Evolutionary conservation across 768 basidiomycete species (phyloP).

Genomic region (Gymnopilus dilepis): DNA sequence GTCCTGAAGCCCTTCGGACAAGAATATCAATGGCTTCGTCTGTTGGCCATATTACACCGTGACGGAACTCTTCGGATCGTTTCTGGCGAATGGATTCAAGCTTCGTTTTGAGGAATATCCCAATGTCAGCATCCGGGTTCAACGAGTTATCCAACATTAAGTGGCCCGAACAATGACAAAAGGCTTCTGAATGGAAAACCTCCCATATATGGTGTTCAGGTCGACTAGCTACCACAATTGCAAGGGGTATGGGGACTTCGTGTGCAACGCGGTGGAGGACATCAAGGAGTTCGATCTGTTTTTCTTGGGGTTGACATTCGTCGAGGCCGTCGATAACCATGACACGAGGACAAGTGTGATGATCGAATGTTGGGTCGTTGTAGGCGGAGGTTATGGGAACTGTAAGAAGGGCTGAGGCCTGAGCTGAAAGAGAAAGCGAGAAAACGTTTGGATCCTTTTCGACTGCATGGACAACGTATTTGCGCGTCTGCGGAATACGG

Average conservation of each 20-base stretch:
- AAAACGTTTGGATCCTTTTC: background rate
- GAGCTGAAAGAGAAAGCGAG: background rate
- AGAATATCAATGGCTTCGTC: background rate
- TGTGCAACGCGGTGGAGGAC: background rate
- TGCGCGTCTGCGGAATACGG: background rate
- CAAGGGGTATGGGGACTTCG: background rate
- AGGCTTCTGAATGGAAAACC: background rate
- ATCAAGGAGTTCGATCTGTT: background rate
- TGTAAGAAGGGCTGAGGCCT: background rate
- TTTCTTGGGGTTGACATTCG: background rate
- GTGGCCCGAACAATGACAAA: background rate
- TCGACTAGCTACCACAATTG: conserved; percentile 12
- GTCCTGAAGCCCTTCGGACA: conserved; percentile 6
- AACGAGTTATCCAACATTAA: background rate
- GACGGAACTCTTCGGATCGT: background rate
- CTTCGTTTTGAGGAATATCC: background rate
- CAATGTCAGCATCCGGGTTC: conserved; percentile 4
- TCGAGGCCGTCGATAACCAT: conserved; percentile 10
- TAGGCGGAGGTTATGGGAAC: background rate
- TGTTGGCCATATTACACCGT: conserved; percentile 1
- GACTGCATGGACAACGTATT: background rate
- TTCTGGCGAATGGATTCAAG: background rate
- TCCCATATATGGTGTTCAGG: conserved; percentile 3
- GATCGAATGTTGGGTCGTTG: too few relatives aligned
- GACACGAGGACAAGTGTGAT: background rate